A percentile compares a stretch with the other conserved stretches of the same genome.
These are phyloP conservation scores for Aspergillus transmontanensis DNA, from an alignment of 2,329 filamentous ascomycete genomes.

Conservation along the genomic window DNA sequence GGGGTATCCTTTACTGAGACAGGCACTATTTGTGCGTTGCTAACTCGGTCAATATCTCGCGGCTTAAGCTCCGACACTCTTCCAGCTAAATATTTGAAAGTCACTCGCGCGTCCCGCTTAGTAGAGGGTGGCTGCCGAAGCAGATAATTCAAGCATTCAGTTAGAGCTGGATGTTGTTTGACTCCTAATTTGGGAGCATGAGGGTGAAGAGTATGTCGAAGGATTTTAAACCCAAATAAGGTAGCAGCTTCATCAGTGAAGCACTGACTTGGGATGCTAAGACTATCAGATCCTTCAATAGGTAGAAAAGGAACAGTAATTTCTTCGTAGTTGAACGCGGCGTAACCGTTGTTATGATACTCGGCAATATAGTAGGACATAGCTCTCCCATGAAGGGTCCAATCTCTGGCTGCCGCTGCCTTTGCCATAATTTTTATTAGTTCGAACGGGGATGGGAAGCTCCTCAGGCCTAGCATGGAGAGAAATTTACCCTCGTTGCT, in stretches of 20 bases:
- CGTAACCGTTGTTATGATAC: constrained; percentile 77
- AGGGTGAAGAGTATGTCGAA: constrained; percentile 73
- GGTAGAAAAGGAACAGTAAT: constrained; percentile 69
- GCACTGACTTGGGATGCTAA: constrained; percentile 75
- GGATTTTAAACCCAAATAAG: constrained; percentile 77
- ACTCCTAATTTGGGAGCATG: constrained; percentile 89
- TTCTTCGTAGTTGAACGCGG: constrained; percentile 59
- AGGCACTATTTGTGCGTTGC: constrained; percentile 71
- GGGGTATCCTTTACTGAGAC: constrained; percentile 44
- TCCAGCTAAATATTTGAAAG: constrained; percentile 83
- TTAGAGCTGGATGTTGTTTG: constrained; percentile 75
- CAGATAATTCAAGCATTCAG: constrained; percentile 73
- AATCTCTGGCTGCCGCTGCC: constrained; percentile 54
- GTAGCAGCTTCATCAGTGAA: constrained; percentile 79
- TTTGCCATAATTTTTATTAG: constrained; percentile 77
- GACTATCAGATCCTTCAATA: constrained; percentile 63
- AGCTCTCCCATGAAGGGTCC: constrained; percentile 64
- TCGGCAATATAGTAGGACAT: constrained; percentile 83
- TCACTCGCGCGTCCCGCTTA: constrained; percentile 64
- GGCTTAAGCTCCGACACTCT: constrained; percentile 73
- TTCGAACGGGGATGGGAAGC: constrained; percentile 70
- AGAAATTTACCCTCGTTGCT: constrained; percentile 78
- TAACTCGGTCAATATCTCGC: constrained; percentile 61
- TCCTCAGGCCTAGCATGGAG: constrained; percentile 69
- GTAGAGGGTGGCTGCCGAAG: constrained; percentile 71